These are phyloP conservation scores for Claviceps pazoutovae DNA, from an alignment of 2,329 filamentous ascomycete genomes.

Conservation along the genomic window DNA sequence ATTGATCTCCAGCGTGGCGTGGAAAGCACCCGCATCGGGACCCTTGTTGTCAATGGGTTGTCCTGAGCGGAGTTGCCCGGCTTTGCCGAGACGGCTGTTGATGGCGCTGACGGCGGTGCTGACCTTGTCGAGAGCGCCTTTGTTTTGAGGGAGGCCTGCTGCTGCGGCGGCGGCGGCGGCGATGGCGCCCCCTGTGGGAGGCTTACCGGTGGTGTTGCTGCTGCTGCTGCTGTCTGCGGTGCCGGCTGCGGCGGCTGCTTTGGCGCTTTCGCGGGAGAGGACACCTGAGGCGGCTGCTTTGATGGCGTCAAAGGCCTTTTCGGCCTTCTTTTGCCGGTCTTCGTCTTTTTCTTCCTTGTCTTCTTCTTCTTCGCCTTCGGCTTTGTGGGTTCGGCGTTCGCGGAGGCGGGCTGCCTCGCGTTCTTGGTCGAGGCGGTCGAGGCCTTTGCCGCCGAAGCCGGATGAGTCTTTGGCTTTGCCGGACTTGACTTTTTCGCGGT, in stretches of 20 bases:
- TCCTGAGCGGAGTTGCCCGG: constrained; percentile 77
- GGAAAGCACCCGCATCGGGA: constrained; percentile 89
- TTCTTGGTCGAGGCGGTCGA: constrained; percentile 83
- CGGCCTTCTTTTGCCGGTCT: constrained; percentile 56
- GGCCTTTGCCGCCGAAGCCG: constrained; percentile 88
- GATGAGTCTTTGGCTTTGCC: constrained; percentile 82
- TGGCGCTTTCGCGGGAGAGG: constrained; percentile 36
- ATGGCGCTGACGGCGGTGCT: constrained; percentile 84
- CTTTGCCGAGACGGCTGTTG: constrained; percentile 77
- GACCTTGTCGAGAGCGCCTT: constrained; percentile 70
- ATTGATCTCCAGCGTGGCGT: constrained; percentile 96
- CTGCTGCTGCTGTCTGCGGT: background rate
- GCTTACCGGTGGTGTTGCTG: constrained; percentile 7
- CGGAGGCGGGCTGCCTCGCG: constrained; percentile 75
- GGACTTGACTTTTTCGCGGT: constrained; percentile 80
- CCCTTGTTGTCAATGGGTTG: constrained; percentile 98
- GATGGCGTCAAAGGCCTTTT: constrained; percentile 52
- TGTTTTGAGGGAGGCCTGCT: constrained; percentile 35
- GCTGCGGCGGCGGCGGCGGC: constrained; percentile 30
- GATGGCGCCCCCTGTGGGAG: background rate
- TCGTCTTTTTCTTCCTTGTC: constrained; percentile 68
- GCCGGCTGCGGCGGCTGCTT: constrained; percentile 21
- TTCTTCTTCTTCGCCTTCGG: constrained; percentile 72
- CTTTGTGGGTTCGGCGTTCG: constrained; percentile 80
- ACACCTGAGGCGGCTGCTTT: constrained; percentile 47